Conservation (phyloP, 352 stramenopile species). For the Plasmopara viticola region DNA sequence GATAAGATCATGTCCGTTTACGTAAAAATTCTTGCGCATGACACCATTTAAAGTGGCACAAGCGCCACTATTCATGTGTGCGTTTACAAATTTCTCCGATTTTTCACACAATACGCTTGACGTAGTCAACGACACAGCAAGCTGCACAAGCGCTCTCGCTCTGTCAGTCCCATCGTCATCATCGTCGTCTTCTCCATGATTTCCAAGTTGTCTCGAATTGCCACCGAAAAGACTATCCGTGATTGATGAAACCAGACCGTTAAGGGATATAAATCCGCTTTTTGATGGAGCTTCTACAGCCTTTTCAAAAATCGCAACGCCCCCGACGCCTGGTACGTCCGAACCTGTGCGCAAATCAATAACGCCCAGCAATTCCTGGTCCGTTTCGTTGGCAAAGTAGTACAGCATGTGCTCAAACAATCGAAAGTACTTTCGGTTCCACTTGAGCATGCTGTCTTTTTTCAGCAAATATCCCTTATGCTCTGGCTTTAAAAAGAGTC, state of each 20-base stretch:
- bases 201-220: slow-evolving; percentile 38
- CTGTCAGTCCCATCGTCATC: slow-evolving; percentile 50
- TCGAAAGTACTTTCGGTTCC: slow-evolving; percentile 86
- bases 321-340: slow-evolving; percentile 61
- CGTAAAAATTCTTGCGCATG: slow-evolving; percentile 62
- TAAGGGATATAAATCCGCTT: slow-evolving; percentile 71
- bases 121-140: slow-evolving; percentile 64
- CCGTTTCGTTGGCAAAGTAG: slow-evolving; percentile 81
- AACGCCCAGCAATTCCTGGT: slow-evolving; percentile 79
- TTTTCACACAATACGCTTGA: slow-evolving; percentile 55
- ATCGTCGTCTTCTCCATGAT: slow-evolving; percentile 38
- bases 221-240: slow-evolving; percentile 69
- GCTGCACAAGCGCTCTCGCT: slow-evolving; percentile 46
- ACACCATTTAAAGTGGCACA: slow-evolving; percentile 23
- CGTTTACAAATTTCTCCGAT: slow-evolving; percentile 56
- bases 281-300: slow-evolving; percentile 39
- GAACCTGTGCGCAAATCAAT: slow-evolving; percentile 69
- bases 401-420: slow-evolving; percentile 86
- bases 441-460: slow-evolving; percentile 87
- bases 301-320: slow-evolving; percentile 82
- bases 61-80: slow-evolving; percentile 29
- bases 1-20: slow-evolving; percentile 68
- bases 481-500: slow-evolving; percentile 73
- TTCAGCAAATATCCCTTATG: slow-evolving; percentile 78
- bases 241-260: slow-evolving; percentile 76